A percentile compares a stretch with the other conserved stretches of the same genome.
These are phyloP conservation scores for Choanephora cucurbitarum DNA, from an alignment of 371 early-diverging fungal species.

Conservation along the genomic window DNA sequence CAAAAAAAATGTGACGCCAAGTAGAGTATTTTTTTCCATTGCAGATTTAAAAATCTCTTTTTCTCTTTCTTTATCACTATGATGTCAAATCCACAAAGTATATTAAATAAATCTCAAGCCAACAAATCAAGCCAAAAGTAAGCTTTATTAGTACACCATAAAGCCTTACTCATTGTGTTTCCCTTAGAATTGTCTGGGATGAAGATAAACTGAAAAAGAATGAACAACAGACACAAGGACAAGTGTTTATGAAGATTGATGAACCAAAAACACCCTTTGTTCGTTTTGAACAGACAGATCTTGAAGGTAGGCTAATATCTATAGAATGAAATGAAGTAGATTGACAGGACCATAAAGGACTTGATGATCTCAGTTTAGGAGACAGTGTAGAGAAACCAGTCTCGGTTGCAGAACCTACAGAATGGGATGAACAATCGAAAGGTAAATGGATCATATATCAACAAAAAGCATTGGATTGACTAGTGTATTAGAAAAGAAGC, in stretches of 20 bases:
- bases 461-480: conserved; percentile 38
- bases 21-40: too few species aligned
- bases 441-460: conserved; percentile 34
- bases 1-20: too few species aligned
- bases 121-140: not conserved
- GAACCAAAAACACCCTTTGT: conserved; percentile 96
- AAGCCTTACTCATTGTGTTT: too few species aligned
- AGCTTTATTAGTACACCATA: too few species aligned
- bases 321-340: too few species aligned
- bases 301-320: conserved; percentile 39
- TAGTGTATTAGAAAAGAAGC: too few species aligned
- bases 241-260: conserved; percentile 92
- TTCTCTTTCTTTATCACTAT: not conserved
- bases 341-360: too few species aligned
- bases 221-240: conserved; percentile 73
- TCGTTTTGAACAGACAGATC: conserved; percentile 79
- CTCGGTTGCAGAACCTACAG: conserved; percentile 31
- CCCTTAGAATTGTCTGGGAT: conserved; percentile 80
- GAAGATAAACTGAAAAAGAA: conserved; percentile 87
- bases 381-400: conserved; percentile 25
- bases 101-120: not conserved
- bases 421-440: conserved; percentile 38
- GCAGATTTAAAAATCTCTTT: not conserved
- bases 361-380: conserved; percentile 46
- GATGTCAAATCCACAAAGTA: too few species aligned